A percentile compares a stretch with the other conserved stretches of the same genome.
These are phyloP conservation scores for Cladosporium sp. DNA, from an alignment of 2,329 filamentous ascomycete species.

Conservation along the genomic window DNA sequence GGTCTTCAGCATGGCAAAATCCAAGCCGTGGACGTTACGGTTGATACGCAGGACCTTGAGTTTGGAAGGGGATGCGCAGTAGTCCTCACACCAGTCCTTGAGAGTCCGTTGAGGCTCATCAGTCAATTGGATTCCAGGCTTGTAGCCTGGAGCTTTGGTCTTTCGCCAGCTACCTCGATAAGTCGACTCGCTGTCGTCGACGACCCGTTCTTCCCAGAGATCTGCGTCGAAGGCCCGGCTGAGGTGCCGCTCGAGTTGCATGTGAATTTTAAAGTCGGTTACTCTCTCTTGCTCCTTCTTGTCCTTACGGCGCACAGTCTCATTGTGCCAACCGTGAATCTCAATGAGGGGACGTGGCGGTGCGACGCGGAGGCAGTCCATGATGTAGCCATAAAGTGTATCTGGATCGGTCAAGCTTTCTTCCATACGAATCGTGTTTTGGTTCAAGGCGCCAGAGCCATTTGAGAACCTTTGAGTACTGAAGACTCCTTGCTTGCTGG, in stretches of 20 bases:
- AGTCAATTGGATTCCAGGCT: constrained; percentile 44
- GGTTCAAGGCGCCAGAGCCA: constrained; percentile 4
- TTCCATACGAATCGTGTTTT: constrained; percentile 27
- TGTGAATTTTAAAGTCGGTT: constrained; percentile 24
- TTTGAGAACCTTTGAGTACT: background rate
- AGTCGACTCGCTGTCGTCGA: constrained; percentile 55
- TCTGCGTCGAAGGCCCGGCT: constrained; percentile 15
- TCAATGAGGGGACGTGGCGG: constrained; percentile 22
- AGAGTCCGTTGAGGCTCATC: constrained; percentile 36
- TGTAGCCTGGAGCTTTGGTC: constrained; percentile 44
- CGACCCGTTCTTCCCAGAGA: constrained; percentile 37
- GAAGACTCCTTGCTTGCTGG: background rate
- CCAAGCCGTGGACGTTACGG: constrained; percentile 54
- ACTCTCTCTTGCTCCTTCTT: constrained; percentile 26
- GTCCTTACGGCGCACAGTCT: constrained; percentile 21
- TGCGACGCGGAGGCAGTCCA: constrained; percentile 19
- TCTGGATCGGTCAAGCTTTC: constrained; percentile 20
- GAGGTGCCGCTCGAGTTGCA: constrained; percentile 21
- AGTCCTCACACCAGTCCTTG: constrained; percentile 64
- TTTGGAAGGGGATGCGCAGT: constrained; percentile 53
- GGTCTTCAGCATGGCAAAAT: constrained; percentile 49
- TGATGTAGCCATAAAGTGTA: constrained; percentile 23
- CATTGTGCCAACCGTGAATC: constrained; percentile 26
- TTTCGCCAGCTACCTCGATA: constrained; percentile 60
- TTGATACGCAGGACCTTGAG: constrained; percentile 49